phyloP scores from a whole-genome alignment of 495 filamentous ascomycete species.

The Penicillium cinerascens region DNA sequence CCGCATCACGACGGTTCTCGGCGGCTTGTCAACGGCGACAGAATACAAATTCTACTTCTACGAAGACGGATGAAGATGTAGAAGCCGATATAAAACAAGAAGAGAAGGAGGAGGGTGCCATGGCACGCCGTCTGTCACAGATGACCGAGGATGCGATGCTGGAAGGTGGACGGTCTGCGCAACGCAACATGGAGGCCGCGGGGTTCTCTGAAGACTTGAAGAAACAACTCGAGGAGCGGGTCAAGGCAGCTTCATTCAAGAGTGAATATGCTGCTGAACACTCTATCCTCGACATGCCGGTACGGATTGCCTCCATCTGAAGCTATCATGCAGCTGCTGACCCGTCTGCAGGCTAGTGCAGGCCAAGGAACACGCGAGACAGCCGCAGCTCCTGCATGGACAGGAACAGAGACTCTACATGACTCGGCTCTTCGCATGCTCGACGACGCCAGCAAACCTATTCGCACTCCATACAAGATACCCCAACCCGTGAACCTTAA shows the following conservation, averaged over 20 bases:
- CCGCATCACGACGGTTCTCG: conserved; percentile 21
- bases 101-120: conserved; percentile 50
- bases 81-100: conserved; percentile 8
- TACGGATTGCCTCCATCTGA: conserved; percentile 22
- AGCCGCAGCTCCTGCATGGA: conserved; percentile 73
- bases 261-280: conserved; percentile 68
- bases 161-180: conserved; percentile 65
- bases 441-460: conserved; percentile 72
- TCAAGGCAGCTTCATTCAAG: conserved; percentile 67
- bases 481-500: conserved; percentile 60
- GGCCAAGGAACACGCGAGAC: conserved; percentile 69
- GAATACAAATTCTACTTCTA: conserved; percentile 15
- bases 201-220: conserved; percentile 88
- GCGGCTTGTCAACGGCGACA: conserved; percentile 21
- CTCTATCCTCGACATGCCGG: conserved; percentile 60
- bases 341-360: conserved; percentile 47
- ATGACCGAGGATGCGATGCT: conserved; percentile 79
- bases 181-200: conserved; percentile 74
- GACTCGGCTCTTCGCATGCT: conserved; percentile 88
- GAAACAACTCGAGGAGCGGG: conserved; percentile 64
- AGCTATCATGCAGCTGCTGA: conserved; percentile 1
- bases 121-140: conserved; percentile 69
- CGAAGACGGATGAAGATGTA: conserved; percentile 14
- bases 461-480: conserved; percentile 52
- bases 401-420: conserved; percentile 65